Conservation (phyloP, 345 rosid genomes). For the Hibiscus trionum region DNA sequence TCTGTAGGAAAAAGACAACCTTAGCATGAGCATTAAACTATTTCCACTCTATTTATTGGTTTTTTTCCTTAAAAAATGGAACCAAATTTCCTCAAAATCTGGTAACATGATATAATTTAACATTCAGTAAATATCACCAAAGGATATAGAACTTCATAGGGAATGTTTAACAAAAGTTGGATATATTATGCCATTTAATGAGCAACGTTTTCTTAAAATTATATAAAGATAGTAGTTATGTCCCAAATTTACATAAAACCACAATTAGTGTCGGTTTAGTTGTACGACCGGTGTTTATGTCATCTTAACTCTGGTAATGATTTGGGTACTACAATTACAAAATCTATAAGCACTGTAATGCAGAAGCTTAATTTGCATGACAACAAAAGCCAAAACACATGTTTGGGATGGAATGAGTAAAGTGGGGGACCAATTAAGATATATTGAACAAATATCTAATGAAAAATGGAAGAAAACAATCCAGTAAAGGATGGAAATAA, state of each 20-base stretch:
- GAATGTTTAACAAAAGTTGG: not conserved
- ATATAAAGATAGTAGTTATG: not conserved
- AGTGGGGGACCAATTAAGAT: conserved; percentile 3
- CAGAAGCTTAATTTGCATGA: not conserved
- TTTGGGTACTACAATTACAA: not conserved
- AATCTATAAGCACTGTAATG: not conserved
- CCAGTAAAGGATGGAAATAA: too few species aligned
- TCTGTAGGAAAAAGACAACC: not conserved
- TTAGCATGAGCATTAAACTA: not conserved
- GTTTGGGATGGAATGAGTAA: not conserved
- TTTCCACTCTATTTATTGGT: not conserved
- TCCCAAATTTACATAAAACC: not conserved
- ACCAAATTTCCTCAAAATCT: not conserved
- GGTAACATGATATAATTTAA: not conserved
- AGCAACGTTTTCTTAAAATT: not conserved
- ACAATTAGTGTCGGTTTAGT: not conserved
- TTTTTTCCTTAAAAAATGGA: not conserved
- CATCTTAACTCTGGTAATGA: not conserved
- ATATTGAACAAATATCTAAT: not conserved
- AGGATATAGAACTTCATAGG: not conserved
- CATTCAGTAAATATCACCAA: not conserved
- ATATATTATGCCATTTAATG: not conserved
- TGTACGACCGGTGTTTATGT: not conserved
- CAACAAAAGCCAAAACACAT: not conserved
- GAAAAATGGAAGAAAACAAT: not conserved